A percentile compares a stretch with the other conserved stretches of the same genome.
Conservation (phyloP, 2,329 filamentous ascomycete genomes). For the Ceratocystiopsis brevicomis region DNA sequence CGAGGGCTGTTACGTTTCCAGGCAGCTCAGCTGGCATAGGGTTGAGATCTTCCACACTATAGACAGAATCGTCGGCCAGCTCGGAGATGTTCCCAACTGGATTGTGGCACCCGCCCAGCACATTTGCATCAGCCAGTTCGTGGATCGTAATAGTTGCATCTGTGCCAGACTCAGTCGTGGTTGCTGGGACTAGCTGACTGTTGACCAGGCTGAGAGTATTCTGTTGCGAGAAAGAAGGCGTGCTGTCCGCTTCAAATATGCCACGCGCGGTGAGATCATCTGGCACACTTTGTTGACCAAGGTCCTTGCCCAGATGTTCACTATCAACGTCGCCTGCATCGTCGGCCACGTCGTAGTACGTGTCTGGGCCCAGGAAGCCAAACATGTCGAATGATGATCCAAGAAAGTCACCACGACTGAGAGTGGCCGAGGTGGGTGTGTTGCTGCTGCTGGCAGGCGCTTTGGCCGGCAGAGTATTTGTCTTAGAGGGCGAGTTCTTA, state of each 20-base stretch:
- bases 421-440: constrained; percentile 13
- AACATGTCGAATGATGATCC: constrained; percentile 28
- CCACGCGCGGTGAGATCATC: not conserved
- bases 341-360: constrained; percentile 24
- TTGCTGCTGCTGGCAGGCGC: not conserved
- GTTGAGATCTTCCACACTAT: constrained; percentile 22
- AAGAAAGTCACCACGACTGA: constrained; percentile 12
- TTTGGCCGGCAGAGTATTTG: not conserved
- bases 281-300: not conserved
- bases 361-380: constrained; percentile 31
- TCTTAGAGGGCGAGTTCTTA: not conserved
- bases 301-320: no score
- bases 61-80: constrained; percentile 24
- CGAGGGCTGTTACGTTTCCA: constrained; percentile 13
- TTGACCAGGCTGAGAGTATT: constrained; percentile 2
- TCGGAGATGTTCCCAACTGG: constrained; percentile 28
- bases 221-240: not conserved
- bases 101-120: constrained; percentile 10
- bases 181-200: constrained; percentile 3
- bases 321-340: constrained; percentile 17
- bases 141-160: not conserved
- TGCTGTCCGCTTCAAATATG: constrained; percentile 3
- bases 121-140: constrained; percentile 14
- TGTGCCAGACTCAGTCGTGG: constrained; percentile 13
- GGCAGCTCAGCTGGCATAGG: constrained; percentile 27